Percentiles rank a stretch among this genome's conserved stretches.
These are phyloP conservation scores for Fusarium hainanense DNA, from an alignment of 2,329 filamentous ascomycete genomes.

Conservation along the genomic window DNA sequence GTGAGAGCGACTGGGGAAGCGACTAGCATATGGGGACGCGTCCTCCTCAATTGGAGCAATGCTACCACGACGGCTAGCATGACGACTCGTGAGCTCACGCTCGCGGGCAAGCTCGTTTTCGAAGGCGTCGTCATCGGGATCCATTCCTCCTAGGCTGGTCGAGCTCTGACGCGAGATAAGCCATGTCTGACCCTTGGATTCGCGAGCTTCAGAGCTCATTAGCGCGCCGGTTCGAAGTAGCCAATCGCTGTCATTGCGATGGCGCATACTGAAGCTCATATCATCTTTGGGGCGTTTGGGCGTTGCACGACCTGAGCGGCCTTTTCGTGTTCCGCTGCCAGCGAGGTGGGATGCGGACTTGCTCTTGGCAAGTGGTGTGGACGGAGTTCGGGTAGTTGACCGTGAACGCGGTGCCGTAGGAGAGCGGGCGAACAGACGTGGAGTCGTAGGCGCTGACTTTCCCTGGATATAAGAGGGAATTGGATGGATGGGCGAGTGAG, in stretches of 20 bases:
- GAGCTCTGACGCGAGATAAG: constrained; percentile 73
- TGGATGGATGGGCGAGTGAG: constrained; percentile 46
- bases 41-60: constrained; percentile 53
- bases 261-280: constrained; percentile 46
- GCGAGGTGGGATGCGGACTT: constrained; percentile 70
- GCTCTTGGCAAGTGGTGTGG: constrained; percentile 65
- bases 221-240: constrained; percentile 71
- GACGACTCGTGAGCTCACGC: constrained; percentile 60
- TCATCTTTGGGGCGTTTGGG: constrained; percentile 51
- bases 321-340: constrained; percentile 39
- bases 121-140: constrained; percentile 64
- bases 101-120: constrained; percentile 64
- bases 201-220: constrained; percentile 70
- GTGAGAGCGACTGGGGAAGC: constrained; percentile 58
- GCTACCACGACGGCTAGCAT: constrained; percentile 61
- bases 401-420: constrained; percentile 62
- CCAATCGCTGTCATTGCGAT: constrained; percentile 70
- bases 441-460: constrained; percentile 72
- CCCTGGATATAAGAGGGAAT: constrained; percentile 67
- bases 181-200: constrained; percentile 77
- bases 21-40: constrained; percentile 55
- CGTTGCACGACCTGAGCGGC: constrained; percentile 49
- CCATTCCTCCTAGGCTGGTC: constrained; percentile 67
- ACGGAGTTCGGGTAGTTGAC: constrained; percentile 57
- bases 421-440: constrained; percentile 69